Evolutionary conservation across 31 red algal genomes (phyloP).

Genomic region (Bonnemaisonia californica): DNA sequence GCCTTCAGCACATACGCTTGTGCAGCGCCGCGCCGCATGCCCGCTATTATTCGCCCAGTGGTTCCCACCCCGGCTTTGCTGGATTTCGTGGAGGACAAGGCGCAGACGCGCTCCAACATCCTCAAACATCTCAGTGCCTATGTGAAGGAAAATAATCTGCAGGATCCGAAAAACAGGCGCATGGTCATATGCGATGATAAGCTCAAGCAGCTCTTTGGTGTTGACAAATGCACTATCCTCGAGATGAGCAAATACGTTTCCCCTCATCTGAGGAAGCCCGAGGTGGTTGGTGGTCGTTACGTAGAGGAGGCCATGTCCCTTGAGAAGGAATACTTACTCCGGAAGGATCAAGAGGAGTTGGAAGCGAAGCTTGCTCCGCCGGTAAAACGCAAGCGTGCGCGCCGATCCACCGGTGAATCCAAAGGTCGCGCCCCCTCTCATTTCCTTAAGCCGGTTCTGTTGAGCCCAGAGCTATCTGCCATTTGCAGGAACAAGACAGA

Average conservation of each 20-base stretch:
- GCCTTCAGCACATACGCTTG: too few species aligned
- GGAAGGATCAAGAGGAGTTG: constrained; percentile 30
- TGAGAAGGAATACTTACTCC: constrained; percentile 4
- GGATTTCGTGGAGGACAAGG: constrained; percentile 55
- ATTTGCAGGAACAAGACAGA: constrained; percentile 53
- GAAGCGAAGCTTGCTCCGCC: constrained; percentile 13
- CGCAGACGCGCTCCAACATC: constrained; percentile 34
- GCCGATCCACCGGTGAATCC: constrained; percentile 26
- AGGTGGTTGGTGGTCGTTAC: constrained; percentile 58
- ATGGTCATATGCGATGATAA: constrained; percentile 64
- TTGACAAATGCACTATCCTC: constrained; percentile 64
- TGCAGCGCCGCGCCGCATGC: constrained; percentile 28
- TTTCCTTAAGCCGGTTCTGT: constrained; percentile 23
- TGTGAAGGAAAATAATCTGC: constrained; percentile 63
- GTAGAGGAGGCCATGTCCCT: constrained; percentile 37
- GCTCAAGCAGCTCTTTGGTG: constrained; percentile 70
- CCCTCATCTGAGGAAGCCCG: constrained; percentile 68
- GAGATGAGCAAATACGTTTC: constrained; percentile 64
- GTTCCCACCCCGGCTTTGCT: constrained; percentile 39
- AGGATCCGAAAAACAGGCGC: constrained; percentile 53
- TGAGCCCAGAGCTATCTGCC: constrained; percentile 48
- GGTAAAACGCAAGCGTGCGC: not conserved
- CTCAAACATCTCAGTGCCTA: constrained; percentile 41
- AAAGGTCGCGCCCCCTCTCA: not conserved
- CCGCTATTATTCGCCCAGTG: constrained; percentile 26